Evolutionary conservation across 768 basidiomycete genomes (phyloP), one percentile per base, ranked within the genome.

Genomic region (Kwoniella dejecticola): DNA sequence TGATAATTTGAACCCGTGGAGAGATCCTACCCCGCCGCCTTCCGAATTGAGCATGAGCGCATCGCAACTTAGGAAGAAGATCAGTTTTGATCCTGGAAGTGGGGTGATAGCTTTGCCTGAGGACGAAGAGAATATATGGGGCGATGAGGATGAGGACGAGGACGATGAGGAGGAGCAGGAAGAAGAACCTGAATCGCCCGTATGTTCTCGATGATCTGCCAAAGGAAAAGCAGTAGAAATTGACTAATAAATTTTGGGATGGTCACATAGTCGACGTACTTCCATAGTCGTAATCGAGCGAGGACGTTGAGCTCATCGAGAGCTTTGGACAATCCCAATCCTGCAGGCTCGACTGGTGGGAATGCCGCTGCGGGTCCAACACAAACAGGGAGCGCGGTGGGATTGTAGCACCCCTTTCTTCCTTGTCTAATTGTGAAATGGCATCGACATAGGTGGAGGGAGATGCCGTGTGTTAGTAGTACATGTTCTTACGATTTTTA

Each of bases 61-160:
- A 13, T 23, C 36, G 11, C 11, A 31, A 19, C n/a, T 53, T 3
- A 60, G 64, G 38, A 87, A 89, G 70, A 84, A 89, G 17, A 78
- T 91, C 55, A 91, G 89, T 79, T 94, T 87, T 64, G 91, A 93
- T 72, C 87, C 86, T 50, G 90, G 86, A 4, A 89, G 89, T 2
- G 92, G 92, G 0, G 89, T 93, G 33, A 94, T 94, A 66, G 88
- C 88, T 83, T 80, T 94, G 2, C 90, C 91, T 0, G 90, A 92
- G 38, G 41, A 42, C 19, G 41, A 36, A 36, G 84, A 86, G 78
- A 84, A 64, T 66, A 70, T 70, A 38, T 74, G 66, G 74, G 74
- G 49, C 33, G 67, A 59, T 54, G 68, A 58, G 31, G 48, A 64
- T 41, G 89, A 88, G 85, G 79, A 88, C 65, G 73, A 70, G 6